These are phyloP conservation scores for Fusarium continuum DNA, from an alignment of 2,329 filamentous ascomycete genomes.

Conservation along the genomic window DNA sequence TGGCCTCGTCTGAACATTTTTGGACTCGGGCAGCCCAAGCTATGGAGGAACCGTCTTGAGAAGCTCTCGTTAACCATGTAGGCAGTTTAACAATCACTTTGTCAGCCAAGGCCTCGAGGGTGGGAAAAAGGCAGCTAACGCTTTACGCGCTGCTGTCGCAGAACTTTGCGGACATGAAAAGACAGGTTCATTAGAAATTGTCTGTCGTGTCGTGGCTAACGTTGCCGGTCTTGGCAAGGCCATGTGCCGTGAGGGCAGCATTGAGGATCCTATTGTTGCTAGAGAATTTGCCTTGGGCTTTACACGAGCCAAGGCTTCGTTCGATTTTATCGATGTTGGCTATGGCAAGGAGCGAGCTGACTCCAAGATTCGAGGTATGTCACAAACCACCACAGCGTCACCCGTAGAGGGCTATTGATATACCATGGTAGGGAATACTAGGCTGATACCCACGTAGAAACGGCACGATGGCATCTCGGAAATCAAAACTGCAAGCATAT, in stretches of 20 bases:
- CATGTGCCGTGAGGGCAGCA: slow-evolving; percentile 58
- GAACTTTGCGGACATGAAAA: slow-evolving; percentile 55
- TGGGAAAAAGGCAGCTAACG: slow-evolving; percentile 61
- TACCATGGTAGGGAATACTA: neutral
- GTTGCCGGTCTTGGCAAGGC: slow-evolving; percentile 59
- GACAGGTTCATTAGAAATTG: slow-evolving; percentile 60
- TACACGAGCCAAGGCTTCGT: slow-evolving; percentile 65
- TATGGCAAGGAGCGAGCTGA: slow-evolving; percentile 66
- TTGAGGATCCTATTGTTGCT: slow-evolving; percentile 57
- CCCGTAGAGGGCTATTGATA: neutral
- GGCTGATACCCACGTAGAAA: slow-evolving; percentile 51
- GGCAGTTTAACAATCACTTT: slow-evolving; percentile 66
- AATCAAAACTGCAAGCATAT: slow-evolving; percentile 71
- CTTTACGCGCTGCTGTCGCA: slow-evolving; percentile 59
- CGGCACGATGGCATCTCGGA: slow-evolving; percentile 64
- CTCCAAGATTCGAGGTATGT: slow-evolving; percentile 67
- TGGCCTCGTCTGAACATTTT: neutral
- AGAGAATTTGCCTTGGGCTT: slow-evolving; percentile 68
- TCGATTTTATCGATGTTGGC: slow-evolving; percentile 72
- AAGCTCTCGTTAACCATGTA: neutral
- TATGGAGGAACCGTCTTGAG: too few relatives aligned
- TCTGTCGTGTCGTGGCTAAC: slow-evolving; percentile 66
- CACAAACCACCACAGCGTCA: neutral
- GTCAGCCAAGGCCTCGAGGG: slow-evolving; percentile 65
- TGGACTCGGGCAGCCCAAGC: too few relatives aligned